These are phyloP conservation scores for Coprinopsis sp. DNA, from an alignment of 768 basidiomycete species.

Conservation along the genomic window DNA sequence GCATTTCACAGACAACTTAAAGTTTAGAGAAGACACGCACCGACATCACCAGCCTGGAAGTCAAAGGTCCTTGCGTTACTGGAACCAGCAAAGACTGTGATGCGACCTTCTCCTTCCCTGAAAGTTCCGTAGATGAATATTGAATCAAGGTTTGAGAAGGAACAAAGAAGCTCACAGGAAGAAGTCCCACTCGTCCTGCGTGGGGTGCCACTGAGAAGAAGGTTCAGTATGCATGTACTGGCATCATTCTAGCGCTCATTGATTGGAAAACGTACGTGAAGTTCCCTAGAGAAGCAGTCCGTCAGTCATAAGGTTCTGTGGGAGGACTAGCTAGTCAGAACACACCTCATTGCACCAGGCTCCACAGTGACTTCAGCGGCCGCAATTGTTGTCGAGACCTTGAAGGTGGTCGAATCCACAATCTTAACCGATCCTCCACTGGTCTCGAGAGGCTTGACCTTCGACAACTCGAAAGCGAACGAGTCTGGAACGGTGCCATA, in stretches of 20 bases:
- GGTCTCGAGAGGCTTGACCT: constrained; percentile 38
- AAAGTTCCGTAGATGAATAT: constrained; percentile 5
- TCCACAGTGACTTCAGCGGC: constrained; percentile 56
- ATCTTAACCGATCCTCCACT: constrained; percentile 48
- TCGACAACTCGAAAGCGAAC: constrained; percentile 45
- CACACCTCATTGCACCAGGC: constrained; percentile 50
- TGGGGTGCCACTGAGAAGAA: constrained; percentile 59
- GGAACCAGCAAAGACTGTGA: constrained; percentile 52
- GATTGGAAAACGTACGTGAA: constrained; percentile 39
- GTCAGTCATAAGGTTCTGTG: not conserved
- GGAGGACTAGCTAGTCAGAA: not conserved
- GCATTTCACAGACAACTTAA: not conserved
- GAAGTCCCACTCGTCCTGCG: constrained; percentile 60
- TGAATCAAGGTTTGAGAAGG: not conserved
- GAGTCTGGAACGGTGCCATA: constrained; percentile 41
- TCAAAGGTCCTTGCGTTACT: constrained; percentile 56
- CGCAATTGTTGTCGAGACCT: constrained; percentile 46
- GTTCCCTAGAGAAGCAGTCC: constrained; percentile 33
- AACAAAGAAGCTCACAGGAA: constrained; percentile 39
- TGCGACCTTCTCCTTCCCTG: constrained; percentile 49
- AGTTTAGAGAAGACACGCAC: constrained; percentile 22
- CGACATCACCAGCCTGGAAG: constrained; percentile 58
- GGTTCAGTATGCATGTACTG: not conserved
- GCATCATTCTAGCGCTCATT: not conserved
- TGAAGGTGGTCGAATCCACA: constrained; percentile 50